phyloP scores from a whole-genome alignment of 305 asterid genomes.

The Solanum chacoense region DNA sequence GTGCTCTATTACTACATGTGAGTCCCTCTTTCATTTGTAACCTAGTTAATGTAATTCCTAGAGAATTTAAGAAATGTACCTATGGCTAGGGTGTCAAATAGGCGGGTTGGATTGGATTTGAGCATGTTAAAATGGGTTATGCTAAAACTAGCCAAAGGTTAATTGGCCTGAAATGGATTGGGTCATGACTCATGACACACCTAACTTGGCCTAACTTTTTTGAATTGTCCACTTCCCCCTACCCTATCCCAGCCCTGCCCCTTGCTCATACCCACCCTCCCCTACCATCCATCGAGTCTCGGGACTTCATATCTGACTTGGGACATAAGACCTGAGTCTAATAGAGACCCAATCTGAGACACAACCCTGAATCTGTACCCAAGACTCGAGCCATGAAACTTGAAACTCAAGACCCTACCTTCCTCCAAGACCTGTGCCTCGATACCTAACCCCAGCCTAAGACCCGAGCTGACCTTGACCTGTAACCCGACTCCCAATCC shows the following conservation, averaged over 20 bases:
- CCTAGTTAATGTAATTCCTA: not conserved
- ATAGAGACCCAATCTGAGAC: not conserved
- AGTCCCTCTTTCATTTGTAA: not conserved
- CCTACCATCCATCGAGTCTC: not conserved
- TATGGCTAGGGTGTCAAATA: not conserved
- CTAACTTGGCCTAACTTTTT: not conserved
- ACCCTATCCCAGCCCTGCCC: not conserved
- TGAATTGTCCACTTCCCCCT: not conserved
- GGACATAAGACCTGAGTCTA: not conserved
- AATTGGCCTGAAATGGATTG: not conserved
- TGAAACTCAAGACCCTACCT: not conserved
- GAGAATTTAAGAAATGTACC: not conserved
- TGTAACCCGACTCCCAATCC: not conserved
- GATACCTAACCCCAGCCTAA: not conserved
- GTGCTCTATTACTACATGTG: not conserved
- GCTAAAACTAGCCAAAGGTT: not conserved
- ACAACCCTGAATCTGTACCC: not conserved
- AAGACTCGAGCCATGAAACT: not conserved
- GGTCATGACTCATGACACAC: not conserved
- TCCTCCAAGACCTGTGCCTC: not conserved
- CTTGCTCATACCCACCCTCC: not conserved
- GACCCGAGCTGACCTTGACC: not conserved
- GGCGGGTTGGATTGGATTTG: not conserved
- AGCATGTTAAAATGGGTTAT: not conserved
- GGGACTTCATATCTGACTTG: not conserved